Evolutionary conservation across 2,329 filamentous ascomycete species (phyloP).

Genomic region (Cladophialophora carrionii): DNA sequence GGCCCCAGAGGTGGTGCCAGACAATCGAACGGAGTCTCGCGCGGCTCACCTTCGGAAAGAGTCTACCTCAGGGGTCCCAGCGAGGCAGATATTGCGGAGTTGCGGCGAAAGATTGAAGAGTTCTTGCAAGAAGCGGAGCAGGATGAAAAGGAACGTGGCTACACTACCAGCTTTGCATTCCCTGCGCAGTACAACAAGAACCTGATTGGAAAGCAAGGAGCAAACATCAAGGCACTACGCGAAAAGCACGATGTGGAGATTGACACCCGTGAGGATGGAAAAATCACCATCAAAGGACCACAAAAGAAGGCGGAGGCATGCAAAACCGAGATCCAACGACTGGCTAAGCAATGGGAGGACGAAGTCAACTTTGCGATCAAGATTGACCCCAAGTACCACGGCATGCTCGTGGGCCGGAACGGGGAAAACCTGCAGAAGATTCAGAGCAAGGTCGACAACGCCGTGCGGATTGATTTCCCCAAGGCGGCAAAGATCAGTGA

Average conservation of each 20-base stretch:
- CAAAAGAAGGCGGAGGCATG: constrained; percentile 90
- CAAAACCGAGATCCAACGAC: constrained; percentile 75
- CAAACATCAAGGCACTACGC: constrained; percentile 70
- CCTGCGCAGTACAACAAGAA: constrained; percentile 93
- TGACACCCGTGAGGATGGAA: constrained; percentile 82
- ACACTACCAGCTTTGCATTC: constrained; percentile 85
- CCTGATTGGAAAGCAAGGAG: constrained; percentile 68
- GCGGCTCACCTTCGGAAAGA: constrained; percentile 31
- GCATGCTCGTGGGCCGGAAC: constrained; percentile 86
- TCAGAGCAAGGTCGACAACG: constrained; percentile 78
- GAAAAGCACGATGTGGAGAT: constrained; percentile 75
- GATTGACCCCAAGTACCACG: constrained; percentile 90
- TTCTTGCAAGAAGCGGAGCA: constrained; percentile 88
- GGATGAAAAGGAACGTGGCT: constrained; percentile 91
- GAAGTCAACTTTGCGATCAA: constrained; percentile 86
- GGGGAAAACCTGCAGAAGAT: constrained; percentile 88
- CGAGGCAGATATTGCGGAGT: constrained; percentile 66
- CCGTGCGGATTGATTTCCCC: constrained; percentile 92
- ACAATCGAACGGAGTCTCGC: constrained; percentile 22
- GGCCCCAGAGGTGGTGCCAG: constrained; percentile 21
- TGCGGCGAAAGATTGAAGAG: constrained; percentile 71
- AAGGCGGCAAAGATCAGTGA: constrained; percentile 63
- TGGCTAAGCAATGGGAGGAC: constrained; percentile 84
- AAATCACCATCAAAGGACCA: constrained; percentile 93
- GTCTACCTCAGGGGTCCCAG: constrained; percentile 66